These are phyloP conservation scores for Aspergillus sparsus DNA, from an alignment of 495 filamentous ascomycete genomes.

Conservation along the genomic window DNA sequence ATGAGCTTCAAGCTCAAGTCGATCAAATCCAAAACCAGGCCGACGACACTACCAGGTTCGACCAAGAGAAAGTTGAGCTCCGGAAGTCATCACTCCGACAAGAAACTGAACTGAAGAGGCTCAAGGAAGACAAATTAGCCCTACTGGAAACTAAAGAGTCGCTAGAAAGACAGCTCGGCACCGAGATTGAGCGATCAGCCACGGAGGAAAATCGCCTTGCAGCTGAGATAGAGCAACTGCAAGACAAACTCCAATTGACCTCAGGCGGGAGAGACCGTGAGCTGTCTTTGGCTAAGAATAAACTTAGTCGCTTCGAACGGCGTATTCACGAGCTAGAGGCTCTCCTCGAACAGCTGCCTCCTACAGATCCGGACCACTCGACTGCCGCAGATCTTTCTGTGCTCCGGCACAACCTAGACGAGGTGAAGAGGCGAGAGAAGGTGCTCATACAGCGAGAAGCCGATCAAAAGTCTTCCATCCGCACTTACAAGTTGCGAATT, in stretches of 20 bases:
- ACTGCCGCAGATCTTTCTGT: conserved; percentile 58
- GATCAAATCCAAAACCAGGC: conserved; percentile 49
- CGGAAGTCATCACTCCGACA: conserved; percentile 59
- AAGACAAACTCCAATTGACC: conserved; percentile 44
- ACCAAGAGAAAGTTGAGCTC: conserved; percentile 63
- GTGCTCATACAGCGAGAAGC: conserved; percentile 63
- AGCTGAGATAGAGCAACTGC: conserved; percentile 59
- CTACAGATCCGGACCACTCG: conserved; percentile 36
- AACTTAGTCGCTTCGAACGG: conserved; percentile 59
- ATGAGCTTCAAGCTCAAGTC: conserved; percentile 62
- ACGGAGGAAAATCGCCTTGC: conserved; percentile 58
- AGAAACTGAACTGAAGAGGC: conserved; percentile 58
- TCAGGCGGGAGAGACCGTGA: conserved; percentile 52
- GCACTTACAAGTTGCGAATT: conserved; percentile 56
- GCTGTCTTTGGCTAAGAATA: conserved; percentile 51
- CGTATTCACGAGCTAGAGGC: conserved; percentile 60
- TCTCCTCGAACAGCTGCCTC: conserved; percentile 48
- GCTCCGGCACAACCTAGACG: conserved; percentile 60
- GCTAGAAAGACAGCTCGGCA: conserved; percentile 56
- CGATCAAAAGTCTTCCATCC: conserved; percentile 55
- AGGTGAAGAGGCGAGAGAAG: conserved; percentile 63
- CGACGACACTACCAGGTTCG: conserved; percentile 56
- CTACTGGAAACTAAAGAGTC: conserved; percentile 53
- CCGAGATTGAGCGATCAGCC: conserved; percentile 56
- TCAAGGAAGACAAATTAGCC: conserved; percentile 57